These are phyloP conservation scores for Ilyonectria sp. DNA, from an alignment of 2,329 filamentous ascomycete species.

Conservation along the genomic window DNA sequence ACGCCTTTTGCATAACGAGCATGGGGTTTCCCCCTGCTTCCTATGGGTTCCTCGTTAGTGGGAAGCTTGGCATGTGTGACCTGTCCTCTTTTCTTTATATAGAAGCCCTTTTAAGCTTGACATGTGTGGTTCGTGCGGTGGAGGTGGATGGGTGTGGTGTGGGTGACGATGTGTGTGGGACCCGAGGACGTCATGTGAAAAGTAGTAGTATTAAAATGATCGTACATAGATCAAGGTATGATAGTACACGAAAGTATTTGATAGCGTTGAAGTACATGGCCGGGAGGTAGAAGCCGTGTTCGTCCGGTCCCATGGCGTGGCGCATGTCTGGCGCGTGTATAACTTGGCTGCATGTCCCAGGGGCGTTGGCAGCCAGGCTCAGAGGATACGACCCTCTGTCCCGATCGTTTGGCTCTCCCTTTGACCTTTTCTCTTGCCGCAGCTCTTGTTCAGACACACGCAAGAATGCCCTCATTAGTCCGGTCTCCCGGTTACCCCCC, in stretches of 20 bases:
- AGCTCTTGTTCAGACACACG: background rate
- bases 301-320: background rate
- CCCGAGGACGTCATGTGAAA: background rate
- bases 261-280: slow-evolving; percentile 24
- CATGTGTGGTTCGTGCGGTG: background rate
- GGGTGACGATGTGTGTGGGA: background rate
- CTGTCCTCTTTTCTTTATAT: background rate
- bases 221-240: slow-evolving; percentile 19
- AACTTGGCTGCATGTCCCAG: background rate
- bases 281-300: slow-evolving; percentile 15
- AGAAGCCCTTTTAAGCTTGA: background rate
- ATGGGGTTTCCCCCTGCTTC: background rate
- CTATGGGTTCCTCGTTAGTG: background rate
- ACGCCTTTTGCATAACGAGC: background rate
- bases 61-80: background rate
- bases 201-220: slow-evolving; percentile 21
- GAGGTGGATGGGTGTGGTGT: background rate
- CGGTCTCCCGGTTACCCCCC: slow-evolving; percentile 14
- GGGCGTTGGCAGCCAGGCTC: too few species aligned
- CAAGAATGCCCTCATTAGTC: slow-evolving; percentile 17
- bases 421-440: background rate
- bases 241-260: slow-evolving; percentile 28
- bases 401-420: background rate
- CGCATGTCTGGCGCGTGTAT: background rate
- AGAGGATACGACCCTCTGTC: background rate